Percentiles rank a stretch among this genome's conserved stretches.
phyloP scores from a whole-genome alignment of 73 alveolate species.

The Tetrahymena thermophila region DNA sequence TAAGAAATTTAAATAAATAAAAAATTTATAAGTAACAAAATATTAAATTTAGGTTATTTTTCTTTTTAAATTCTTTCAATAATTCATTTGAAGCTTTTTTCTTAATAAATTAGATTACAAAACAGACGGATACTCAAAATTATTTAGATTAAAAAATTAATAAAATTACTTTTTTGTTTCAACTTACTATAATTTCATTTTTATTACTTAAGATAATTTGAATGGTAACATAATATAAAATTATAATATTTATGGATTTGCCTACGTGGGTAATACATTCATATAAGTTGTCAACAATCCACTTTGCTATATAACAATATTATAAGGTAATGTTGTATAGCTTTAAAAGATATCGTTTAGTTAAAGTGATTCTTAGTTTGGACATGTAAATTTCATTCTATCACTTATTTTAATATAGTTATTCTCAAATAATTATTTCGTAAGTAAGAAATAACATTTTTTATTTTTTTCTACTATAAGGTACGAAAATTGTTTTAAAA shows the following conservation, averaged over 20 bases:
- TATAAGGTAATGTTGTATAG: not conserved
- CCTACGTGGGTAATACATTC: not conserved
- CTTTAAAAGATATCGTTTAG: not conserved
- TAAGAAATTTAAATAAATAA: no score
- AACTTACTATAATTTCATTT: not conserved
- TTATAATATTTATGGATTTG: not conserved
- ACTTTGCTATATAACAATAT: not conserved
- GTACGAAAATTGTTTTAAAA: no score
- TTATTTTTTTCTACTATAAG: no score
- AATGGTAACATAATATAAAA: not conserved
- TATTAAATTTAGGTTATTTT: no score
- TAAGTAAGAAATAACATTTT: no score
- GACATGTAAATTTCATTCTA: not conserved
- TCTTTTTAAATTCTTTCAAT: no score
- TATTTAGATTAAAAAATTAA: not conserved
- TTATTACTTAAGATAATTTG: not conserved
- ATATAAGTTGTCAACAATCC: not conserved
- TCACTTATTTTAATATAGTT: no score
- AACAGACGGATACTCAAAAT: not conserved
- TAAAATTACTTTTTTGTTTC: not conserved
- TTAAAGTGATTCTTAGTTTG: not conserved
- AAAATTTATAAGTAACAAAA: no score
- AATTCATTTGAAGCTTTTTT: no score
- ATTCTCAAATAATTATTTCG: no score
- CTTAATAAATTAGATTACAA: not conserved